Base-by-base conservation (phyloP, 2,329 filamentous ascomycete genomes). In the Sphaerulina musiva region DNA sequence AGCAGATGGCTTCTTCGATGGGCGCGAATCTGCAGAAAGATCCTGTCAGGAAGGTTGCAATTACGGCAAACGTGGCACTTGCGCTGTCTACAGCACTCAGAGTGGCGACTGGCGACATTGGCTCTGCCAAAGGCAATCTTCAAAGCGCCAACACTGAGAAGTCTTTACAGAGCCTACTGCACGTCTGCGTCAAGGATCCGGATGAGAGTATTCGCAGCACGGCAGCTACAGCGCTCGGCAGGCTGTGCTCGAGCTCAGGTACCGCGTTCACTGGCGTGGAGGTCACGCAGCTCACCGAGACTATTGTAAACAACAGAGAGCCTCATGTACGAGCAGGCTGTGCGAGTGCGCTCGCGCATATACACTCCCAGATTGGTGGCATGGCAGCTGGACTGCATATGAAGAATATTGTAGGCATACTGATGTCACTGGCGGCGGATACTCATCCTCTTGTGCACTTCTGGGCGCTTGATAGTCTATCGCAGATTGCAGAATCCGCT, bases 371-470 rank as follows among this genome's bases (percentile, higher is more conserved):
- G 69, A 87, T 98, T 34, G 95, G 93, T 54, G 92, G 93, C 53
- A 97, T 98, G 91, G 93, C 93, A 50, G 93, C 93, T 51, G 90
- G 91, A 3, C 90, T 93, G 64, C 93, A 98, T 69, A 78, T 98
- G 48, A 97, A 97, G 74, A 96, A 90, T 1, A 96, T 98, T 47
- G 80, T 96, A n/a, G 87, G 92, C 14, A 95, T 98, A 39, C 76
- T 98, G n/a, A 95, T 97, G 87, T 97, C 93, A 6, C 79, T 98
- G 8, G 92, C 90, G 69, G 95, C 91, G 63, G 93, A 98, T 66
- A 89, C 92, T 17, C 93, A 98, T 68, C 91, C 93, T 0, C 85
- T 88, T 0, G 93, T 98, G 7, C 93, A 98, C 70, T 95, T 92
- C 68, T 97, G 91, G 90, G 92, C 95, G 2, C 76, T 98, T 43